A percentile compares a stretch with the other conserved stretches of the same genome.
These are phyloP conservation scores for Ogataea trehaloabstinens DNA, from an alignment of 805 yeast genomes.

Conservation along the genomic window DNA sequence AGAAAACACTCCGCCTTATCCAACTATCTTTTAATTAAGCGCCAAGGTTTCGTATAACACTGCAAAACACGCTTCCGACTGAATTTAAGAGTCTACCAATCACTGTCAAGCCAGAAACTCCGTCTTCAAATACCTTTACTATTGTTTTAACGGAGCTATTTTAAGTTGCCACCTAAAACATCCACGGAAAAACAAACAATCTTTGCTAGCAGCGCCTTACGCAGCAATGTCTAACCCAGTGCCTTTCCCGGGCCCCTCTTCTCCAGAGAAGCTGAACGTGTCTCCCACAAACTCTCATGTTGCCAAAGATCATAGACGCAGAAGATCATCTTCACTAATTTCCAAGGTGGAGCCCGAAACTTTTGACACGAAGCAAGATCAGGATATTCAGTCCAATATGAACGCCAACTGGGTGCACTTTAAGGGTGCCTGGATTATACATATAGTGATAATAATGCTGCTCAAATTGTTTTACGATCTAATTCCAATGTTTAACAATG, in stretches of 20 bases:
- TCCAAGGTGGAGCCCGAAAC: conserved; percentile 94
- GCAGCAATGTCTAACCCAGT: conserved; percentile 21
- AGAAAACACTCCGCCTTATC: background rate
- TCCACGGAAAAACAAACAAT: background rate
- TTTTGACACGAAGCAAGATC: conserved; percentile 88
- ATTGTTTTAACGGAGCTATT: background rate
- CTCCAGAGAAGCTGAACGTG: conserved; percentile 33
- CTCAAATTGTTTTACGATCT: conserved; percentile 76
- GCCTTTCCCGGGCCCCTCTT: conserved; percentile 33
- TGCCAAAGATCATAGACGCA: conserved; percentile 37
- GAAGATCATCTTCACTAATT: conserved; percentile 86
- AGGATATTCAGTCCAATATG: conserved; percentile 80
- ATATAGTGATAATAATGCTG: conserved; percentile 74
- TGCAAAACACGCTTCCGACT: too few species aligned
- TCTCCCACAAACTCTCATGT: conserved; percentile 34
- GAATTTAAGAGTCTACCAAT: too few species aligned
- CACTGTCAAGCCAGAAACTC: too few species aligned
- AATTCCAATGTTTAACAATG: conserved; percentile 75
- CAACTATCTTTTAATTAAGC: too few species aligned
- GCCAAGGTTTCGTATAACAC: too few species aligned
- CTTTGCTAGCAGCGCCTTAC: conserved; percentile 1
- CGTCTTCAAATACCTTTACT: too few species aligned
- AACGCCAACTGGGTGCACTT: conserved; percentile 96
- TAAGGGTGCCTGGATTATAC: conserved; percentile 96
- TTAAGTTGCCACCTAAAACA: background rate